phyloP scores from a whole-genome alignment of 225 moss, liverwort and hornwort genomes.

The Sphagnum contortum region DNA sequence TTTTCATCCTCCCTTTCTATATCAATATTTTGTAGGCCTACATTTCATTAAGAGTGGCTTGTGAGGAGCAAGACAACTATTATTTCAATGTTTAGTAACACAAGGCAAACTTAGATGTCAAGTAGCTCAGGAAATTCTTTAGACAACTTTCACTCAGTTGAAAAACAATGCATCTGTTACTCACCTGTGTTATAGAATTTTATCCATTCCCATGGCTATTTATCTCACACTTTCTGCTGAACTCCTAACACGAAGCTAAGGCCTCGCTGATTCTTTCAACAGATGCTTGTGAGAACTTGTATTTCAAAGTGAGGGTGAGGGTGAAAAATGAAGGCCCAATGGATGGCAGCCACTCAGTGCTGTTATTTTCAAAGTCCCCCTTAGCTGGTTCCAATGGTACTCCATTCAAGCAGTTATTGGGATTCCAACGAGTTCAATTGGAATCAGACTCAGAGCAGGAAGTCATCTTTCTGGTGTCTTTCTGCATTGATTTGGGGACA shows the following conservation, averaged over 20 bases:
- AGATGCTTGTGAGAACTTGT: slow-evolving; percentile 24
- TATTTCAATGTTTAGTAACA: too few species aligned
- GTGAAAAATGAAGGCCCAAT: slow-evolving; percentile 38
- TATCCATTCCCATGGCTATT: too few species aligned
- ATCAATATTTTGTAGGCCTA: too few species aligned
- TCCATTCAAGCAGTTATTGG: slow-evolving; percentile 60
- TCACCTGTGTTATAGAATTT: too few species aligned
- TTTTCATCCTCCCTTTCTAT: too few species aligned
- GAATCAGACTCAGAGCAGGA: slow-evolving; percentile 14
- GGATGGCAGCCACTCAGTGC: slow-evolving; percentile 38
- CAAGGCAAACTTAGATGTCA: too few species aligned
- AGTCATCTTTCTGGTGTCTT: slow-evolving; percentile 26
- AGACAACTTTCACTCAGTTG: too few species aligned
- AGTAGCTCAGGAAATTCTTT: too few species aligned
- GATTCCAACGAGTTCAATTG: slow-evolving; percentile 51
- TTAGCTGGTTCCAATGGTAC: slow-evolving; percentile 25
- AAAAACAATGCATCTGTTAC: too few species aligned
- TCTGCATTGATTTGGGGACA: slow-evolving; percentile 34
- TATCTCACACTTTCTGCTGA: too few species aligned
- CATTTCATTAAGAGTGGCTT: too few species aligned
- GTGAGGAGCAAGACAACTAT: too few species aligned
- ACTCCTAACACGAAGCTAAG: background rate
- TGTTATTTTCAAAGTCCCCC: slow-evolving; percentile 47
- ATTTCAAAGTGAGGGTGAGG: slow-evolving; percentile 27
- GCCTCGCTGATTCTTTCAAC: background rate